Base-by-base conservation (phyloP, 176 grass and related monocot genomes). In the Oryza australiensis region DNA sequence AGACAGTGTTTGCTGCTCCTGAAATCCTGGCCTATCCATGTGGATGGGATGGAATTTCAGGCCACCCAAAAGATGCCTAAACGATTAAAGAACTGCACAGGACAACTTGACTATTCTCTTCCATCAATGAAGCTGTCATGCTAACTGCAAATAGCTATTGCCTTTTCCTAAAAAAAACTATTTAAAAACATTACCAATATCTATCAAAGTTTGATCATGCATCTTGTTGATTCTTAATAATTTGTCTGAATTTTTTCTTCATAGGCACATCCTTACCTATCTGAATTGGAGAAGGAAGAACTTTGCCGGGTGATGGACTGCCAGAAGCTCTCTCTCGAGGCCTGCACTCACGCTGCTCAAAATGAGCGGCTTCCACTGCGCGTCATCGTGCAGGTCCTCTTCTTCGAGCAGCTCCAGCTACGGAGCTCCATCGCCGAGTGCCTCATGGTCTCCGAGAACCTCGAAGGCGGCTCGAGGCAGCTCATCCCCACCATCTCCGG, bases 321-420 rank as follows among this genome's bases (percentile, higher is more conserved):
- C 85, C 90, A 97, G 62, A 97, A 94, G 79, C 89, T 93, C 34
- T 97, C 91, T 35, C 79, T 91, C 9, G 94, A 94, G 68, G 94
- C 94, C 5, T 97, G 94, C 89, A 90, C 89, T 5, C 94, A 97
- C 16, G 89, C 89, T 1, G 91, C 92, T 0, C 91, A 92, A 77
- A 97, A 97, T 26, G 87, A 92, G 64, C 84, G 94, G 33, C 89
- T 97, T 48, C 94, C 94, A 1, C 85, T 97, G 6, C 85, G 94
- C 7, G 69, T 86, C 40, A 79, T 97, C 9, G 82, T 97, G 66
- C 91, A 92, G 71, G 91, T 97, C 9, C 87, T 97, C 69, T 97
- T 97, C 85, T 97, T 94, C 7, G 94, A 97, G 82, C 94, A 97
- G 76, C 91, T 97, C 70, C 91, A 87, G 80, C 85, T 97, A 11